phyloP scores from a whole-genome alignment of 768 basidiomycete species.

The Termitomyces sp. region DNA sequence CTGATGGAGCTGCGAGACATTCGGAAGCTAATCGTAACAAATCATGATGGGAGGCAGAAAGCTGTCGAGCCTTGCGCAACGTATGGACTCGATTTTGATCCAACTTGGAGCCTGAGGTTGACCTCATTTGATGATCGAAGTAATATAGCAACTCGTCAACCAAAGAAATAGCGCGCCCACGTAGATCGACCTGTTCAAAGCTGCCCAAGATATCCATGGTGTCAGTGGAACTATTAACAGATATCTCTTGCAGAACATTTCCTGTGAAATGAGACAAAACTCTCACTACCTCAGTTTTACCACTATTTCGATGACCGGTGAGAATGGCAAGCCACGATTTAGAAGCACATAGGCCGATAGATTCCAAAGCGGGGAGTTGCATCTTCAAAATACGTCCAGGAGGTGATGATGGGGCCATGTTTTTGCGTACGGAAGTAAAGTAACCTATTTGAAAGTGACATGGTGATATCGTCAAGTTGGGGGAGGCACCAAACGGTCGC shows the following conservation, averaged over 20 bases:
- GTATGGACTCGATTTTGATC: conserved; percentile 14
- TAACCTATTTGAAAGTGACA: conserved; percentile 63
- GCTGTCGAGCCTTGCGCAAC: conserved; percentile 16
- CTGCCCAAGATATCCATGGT: conserved; percentile 92
- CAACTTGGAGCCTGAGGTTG: conserved; percentile 22
- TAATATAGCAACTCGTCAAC: conserved; percentile 35
- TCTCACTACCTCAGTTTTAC: conserved; percentile 76
- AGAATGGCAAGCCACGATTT: conserved; percentile 88
- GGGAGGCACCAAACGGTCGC: conserved; percentile 18
- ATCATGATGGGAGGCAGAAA: conserved; percentile 1
- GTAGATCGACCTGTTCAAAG: conserved; percentile 84
- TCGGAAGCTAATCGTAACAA: conserved; percentile 11
- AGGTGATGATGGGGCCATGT: conserved; percentile 28
- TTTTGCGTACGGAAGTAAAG: conserved; percentile 34
- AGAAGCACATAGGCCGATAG: conserved; percentile 66
- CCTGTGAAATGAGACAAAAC: conserved; percentile 70
- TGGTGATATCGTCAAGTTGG: conserved; percentile 39
- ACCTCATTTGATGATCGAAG: conserved; percentile 33
- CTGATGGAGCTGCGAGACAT: conserved; percentile 10
- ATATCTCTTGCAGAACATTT: conserved; percentile 60
- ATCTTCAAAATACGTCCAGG: conserved; percentile 51
- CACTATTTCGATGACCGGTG: conserved; percentile 65
- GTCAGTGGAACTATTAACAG: conserved; percentile 83
- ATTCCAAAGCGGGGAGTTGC: conserved; percentile 65
- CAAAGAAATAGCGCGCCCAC: conserved; percentile 30